phyloP scores from a whole-genome alignment of 148 eudicot species.

The Chenopodium quinoa region DNA sequence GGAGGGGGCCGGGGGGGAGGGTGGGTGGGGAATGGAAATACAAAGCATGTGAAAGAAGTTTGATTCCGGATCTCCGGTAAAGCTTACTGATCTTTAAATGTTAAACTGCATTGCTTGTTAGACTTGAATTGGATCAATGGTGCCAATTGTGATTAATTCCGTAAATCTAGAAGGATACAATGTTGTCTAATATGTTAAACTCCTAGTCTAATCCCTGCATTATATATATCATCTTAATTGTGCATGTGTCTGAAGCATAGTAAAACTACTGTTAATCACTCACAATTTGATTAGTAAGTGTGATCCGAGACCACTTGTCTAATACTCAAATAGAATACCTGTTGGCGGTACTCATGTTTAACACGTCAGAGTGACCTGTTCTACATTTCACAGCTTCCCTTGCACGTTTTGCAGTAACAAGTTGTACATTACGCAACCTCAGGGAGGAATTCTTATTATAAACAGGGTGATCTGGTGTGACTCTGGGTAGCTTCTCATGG shows the following conservation, averaged over 20 bases:
- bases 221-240: background rate
- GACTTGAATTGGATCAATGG: conserved; percentile 3
- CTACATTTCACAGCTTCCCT: conserved; percentile 19
- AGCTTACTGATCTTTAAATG: background rate
- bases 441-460: conserved; percentile 19
- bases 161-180: background rate
- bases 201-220: background rate
- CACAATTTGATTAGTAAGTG: conserved; percentile 5
- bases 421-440: conserved; percentile 24
- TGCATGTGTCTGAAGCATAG: conserved; percentile 6
- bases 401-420: conserved; percentile 22
- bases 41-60: conserved; percentile 16
- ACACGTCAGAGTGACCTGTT: conserved; percentile 14
- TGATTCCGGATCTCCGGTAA: background rate
- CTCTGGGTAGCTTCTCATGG: conserved; percentile 32
- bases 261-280: background rate
- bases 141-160: conserved; percentile 5
- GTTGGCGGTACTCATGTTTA: background rate
- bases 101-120: conserved; percentile 3
- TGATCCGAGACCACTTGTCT: conserved; percentile 20
- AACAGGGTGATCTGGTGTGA: conserved; percentile 24
- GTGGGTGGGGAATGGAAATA: conserved; percentile 1
- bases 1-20: background rate
- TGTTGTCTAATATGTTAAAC: background rate
- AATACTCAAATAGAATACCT: background rate